phyloP scores from a whole-genome alignment of 768 basidiomycete species.

The Mycena belliarum region DNA sequence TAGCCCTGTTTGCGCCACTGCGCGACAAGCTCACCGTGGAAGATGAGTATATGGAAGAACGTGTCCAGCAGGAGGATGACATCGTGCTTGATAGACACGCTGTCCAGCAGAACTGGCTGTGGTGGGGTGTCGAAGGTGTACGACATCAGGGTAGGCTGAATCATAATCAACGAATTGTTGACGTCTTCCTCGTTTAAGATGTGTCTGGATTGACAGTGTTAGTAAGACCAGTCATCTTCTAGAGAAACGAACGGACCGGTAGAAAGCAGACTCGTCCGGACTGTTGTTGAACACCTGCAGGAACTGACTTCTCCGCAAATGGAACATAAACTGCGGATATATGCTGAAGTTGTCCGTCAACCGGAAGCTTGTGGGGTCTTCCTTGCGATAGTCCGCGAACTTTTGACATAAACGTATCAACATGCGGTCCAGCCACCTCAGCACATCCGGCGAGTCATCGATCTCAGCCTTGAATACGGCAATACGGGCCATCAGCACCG shows the following conservation, averaged over 20 bases:
- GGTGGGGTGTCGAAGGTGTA: conserved; percentile 92
- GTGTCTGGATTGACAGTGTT: conserved; percentile 54
- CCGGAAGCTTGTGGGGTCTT: conserved; percentile 93
- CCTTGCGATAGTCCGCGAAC: conserved; percentile 98
- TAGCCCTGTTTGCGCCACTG: conserved; percentile 99
- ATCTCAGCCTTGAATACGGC: conserved; percentile 99
- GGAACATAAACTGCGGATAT: conserved; percentile 99
- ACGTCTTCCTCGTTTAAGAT: conserved; percentile 96
- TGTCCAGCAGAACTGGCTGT: conserved; percentile 94
- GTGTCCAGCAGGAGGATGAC: conserved; percentile 96
- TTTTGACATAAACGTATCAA: conserved; percentile 98
- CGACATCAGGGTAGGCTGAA: conserved; percentile 98
- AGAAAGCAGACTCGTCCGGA: conserved; percentile 99
- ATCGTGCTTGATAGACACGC: conserved; percentile 95
- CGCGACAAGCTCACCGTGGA: conserved; percentile 96
- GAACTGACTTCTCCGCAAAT: conserved; percentile 94
- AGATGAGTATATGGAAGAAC: conserved; percentile 99
- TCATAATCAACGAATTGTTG: conserved; percentile 99
- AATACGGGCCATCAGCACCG: conserved; percentile 97
- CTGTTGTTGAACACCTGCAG: conserved; percentile 99
- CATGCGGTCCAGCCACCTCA: conserved; percentile 98
- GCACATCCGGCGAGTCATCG: conserved; percentile 94
- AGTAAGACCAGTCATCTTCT: neutral
- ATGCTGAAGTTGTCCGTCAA: conserved; percentile 96
- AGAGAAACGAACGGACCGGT: conserved; percentile 58